These are phyloP conservation scores for Nothophoma quercina DNA, from an alignment of 2,329 filamentous ascomycete genomes.

Conservation along the genomic window DNA sequence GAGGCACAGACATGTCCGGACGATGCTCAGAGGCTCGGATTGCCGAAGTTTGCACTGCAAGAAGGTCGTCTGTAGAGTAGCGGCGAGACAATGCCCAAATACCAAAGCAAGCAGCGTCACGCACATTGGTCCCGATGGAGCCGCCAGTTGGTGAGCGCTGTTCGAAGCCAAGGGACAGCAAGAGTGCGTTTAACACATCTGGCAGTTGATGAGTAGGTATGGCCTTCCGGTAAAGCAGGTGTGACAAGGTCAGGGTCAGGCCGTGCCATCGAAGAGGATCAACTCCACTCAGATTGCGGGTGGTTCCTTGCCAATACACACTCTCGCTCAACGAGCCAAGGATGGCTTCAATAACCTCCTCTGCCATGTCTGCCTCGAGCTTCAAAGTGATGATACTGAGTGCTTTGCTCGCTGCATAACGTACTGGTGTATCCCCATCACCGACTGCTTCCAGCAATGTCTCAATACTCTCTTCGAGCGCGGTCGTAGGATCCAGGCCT, in stretches of 20 bases:
- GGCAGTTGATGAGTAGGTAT: conserved; percentile 74
- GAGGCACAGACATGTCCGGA: conserved; percentile 63
- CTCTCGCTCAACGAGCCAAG: conserved; percentile 72
- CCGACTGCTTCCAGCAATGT: conserved; percentile 78
- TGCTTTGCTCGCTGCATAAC: conserved; percentile 90
- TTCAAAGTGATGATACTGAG: conserved; percentile 86
- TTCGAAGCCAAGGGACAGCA: conserved; percentile 86
- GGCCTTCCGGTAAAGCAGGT: conserved; percentile 84
- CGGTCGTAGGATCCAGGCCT: conserved; percentile 48
- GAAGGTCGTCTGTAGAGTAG: conserved; percentile 81
- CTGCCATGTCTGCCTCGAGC: conserved; percentile 79
- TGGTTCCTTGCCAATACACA: conserved; percentile 62
- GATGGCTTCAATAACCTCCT: conserved; percentile 86
- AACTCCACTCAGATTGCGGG: conserved; percentile 74
- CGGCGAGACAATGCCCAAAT: conserved; percentile 91
- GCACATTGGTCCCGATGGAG: conserved; percentile 86
- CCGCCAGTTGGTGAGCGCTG: conserved; percentile 85
- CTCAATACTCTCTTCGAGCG: conserved; percentile 80
- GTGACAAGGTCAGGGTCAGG: conserved; percentile 83
- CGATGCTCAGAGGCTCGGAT: conserved; percentile 55
- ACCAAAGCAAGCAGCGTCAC: conserved; percentile 95
- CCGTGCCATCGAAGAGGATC: conserved; percentile 92
- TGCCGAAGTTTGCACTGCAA: conserved; percentile 61
- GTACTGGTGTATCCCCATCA: conserved; percentile 90
- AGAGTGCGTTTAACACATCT: conserved; percentile 76